phyloP scores from a whole-genome alignment of 2,329 filamentous ascomycete species.

The Alternaria triticina region DNA sequence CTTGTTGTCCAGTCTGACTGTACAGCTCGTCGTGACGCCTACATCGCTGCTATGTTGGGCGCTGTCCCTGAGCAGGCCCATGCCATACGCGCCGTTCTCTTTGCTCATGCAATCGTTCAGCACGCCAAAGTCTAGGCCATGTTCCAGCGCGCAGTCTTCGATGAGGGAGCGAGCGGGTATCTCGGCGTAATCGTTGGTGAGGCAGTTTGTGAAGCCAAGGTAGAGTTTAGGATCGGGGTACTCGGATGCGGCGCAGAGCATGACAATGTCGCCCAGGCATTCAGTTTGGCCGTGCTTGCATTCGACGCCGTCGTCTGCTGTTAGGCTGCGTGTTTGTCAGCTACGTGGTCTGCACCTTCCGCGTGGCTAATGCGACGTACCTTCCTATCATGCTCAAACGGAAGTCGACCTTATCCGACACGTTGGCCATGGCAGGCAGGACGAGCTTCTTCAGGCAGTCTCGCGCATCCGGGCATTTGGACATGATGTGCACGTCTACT shows the following conservation, averaged over 20 bases:
- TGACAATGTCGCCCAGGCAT: constrained; percentile 92
- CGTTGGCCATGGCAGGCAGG: constrained; percentile 82
- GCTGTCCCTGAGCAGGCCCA: constrained; percentile 71
- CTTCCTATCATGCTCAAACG: constrained; percentile 87
- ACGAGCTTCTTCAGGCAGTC: constrained; percentile 83
- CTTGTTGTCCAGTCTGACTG: constrained; percentile 71
- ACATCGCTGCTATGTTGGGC: constrained; percentile 65
- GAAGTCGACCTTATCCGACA: constrained; percentile 87
- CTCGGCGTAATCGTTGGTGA: constrained; percentile 74
- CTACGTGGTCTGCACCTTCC: background rate
- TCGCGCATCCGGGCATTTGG: constrained; percentile 88
- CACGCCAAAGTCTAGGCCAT: constrained; percentile 81
- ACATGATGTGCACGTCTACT: constrained; percentile 93
- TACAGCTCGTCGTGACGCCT: constrained; percentile 56
- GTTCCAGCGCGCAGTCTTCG: constrained; percentile 87
- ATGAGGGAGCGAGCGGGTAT: constrained; percentile 83
- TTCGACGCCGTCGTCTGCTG: constrained; percentile 78
- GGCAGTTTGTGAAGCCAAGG: constrained; percentile 91
- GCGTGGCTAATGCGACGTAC: constrained; percentile 52
- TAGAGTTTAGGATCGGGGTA: constrained; percentile 87
- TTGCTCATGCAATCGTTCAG: constrained; percentile 82
- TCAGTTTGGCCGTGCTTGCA: constrained; percentile 91
- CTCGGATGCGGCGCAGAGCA: constrained; percentile 84
- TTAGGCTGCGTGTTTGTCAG: constrained; percentile 54
- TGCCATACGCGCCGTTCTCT: constrained; percentile 74